Evolutionary conservation across 768 basidiomycete species (phyloP).

Genomic region (Boletus barrowsii): DNA sequence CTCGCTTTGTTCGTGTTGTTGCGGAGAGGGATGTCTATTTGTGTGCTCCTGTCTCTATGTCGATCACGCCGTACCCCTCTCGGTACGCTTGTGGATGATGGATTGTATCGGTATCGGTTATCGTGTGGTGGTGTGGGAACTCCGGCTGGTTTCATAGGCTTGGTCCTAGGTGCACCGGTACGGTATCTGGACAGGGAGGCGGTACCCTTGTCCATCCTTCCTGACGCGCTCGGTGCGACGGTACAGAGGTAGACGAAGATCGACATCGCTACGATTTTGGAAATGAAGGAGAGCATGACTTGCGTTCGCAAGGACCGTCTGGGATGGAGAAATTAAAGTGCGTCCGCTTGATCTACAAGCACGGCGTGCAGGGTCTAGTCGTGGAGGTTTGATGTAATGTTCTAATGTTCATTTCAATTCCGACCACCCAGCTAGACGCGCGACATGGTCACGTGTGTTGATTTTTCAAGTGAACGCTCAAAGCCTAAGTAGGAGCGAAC

Average conservation of each 20-base stretch:
- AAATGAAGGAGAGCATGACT: constrained; percentile 6
- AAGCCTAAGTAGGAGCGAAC: too few relatives aligned
- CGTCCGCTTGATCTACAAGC: constrained; percentile 16
- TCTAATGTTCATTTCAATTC: background rate
- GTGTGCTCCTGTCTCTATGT: background rate
- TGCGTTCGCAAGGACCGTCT: background rate
- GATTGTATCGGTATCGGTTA: background rate
- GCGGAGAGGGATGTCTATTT: background rate
- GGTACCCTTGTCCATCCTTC: background rate
- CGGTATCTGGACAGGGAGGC: constrained; percentile 8
- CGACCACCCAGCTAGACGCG: background rate
- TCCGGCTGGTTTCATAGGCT: background rate
- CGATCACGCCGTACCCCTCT: background rate
- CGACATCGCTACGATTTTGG: constrained; percentile 12
- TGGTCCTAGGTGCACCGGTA: background rate
- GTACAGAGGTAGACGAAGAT: constrained; percentile 12
- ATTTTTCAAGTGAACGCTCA: background rate
- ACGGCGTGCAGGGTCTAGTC: background rate
- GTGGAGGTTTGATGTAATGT: background rate
- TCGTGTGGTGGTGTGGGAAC: background rate
- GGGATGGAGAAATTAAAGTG: background rate
- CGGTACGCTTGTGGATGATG: background rate
- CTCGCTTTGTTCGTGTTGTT: background rate
- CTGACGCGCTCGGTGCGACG: constrained; percentile 3
- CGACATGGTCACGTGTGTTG: constrained; percentile 3